Percentiles rank a stretch among this genome's conserved stretches.
These are phyloP conservation scores for Leccinum holopus DNA, from an alignment of 1,284 basidiomycete species.

Conservation along the genomic window DNA sequence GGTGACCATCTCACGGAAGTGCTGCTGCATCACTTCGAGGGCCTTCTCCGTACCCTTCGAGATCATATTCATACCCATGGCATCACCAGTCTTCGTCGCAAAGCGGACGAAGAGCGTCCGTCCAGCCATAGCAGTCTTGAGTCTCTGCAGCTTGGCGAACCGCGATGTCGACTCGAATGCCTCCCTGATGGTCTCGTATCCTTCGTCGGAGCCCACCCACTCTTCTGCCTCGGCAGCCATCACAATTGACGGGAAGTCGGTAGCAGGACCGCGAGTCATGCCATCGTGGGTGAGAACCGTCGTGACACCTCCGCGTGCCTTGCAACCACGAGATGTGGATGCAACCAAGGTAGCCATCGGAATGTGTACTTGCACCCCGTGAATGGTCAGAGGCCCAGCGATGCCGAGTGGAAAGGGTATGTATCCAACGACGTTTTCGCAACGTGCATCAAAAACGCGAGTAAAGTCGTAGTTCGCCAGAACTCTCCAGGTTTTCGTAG, in stretches of 20 bases:
- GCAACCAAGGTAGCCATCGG: slow-evolving; percentile 99
- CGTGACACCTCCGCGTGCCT: slow-evolving; percentile 93
- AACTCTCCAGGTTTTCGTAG: slow-evolving; percentile 84
- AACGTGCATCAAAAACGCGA: slow-evolving; percentile 94
- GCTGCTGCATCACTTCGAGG: slow-evolving; percentile 74
- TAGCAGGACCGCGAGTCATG: slow-evolving; percentile 98
- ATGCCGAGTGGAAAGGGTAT: slow-evolving; percentile 91
- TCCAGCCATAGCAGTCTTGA: slow-evolving; percentile 88
- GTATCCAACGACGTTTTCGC: slow-evolving; percentile 98
- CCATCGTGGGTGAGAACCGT: slow-evolving; percentile 93
- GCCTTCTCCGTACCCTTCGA: slow-evolving; percentile 96
- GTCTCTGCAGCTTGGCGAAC: slow-evolving; percentile 79
- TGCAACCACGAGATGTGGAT: slow-evolving; percentile 96
- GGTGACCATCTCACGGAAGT: slow-evolving; percentile 94
- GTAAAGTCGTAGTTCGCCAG: slow-evolving; percentile 89
- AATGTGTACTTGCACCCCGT: slow-evolving; percentile 84
- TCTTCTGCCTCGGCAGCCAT: slow-evolving; percentile 82
- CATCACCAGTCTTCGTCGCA: slow-evolving; percentile 93
- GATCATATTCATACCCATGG: slow-evolving; percentile 99
- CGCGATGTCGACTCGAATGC: slow-evolving; percentile 95
- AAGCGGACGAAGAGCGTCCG: slow-evolving; percentile 96
- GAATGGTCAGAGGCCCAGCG: slow-evolving; percentile 92
- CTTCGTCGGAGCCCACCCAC: slow-evolving; percentile 88
- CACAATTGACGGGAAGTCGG: slow-evolving; percentile 87
- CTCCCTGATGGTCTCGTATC: slow-evolving; percentile 72